Conservation (phyloP, 352 stramenopile genomes). For the Plasmopara halstedii region DNA sequence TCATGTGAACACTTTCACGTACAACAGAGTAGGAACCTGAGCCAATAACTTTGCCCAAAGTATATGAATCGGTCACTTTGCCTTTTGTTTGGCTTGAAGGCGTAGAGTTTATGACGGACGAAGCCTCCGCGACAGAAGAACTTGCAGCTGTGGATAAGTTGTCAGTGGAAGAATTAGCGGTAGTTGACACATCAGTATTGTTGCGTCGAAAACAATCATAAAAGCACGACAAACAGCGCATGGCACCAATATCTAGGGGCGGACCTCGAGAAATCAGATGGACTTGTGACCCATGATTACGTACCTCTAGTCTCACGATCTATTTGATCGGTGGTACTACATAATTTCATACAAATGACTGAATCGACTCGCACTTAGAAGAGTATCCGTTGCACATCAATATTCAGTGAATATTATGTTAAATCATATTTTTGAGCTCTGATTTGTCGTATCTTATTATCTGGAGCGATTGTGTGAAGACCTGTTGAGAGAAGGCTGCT, state of each 20-base stretch:
- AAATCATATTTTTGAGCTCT: too few species aligned
- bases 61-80: constrained; percentile 68
- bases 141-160: constrained; percentile 7
- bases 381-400: too few species aligned
- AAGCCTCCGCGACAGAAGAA: constrained; percentile 6
- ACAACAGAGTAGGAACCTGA: constrained; percentile 88
- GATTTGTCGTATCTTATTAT: too few species aligned
- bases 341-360: too few species aligned
- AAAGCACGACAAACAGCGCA: constrained; percentile 66
- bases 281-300: too few species aligned
- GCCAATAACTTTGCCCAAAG: constrained; percentile 76
- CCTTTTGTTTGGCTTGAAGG: constrained; percentile 20
- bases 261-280: too few species aligned
- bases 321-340: too few species aligned
- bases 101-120: constrained; percentile 8
- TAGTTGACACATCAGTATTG: constrained; percentile 18
- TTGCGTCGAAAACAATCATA: constrained; percentile 38
- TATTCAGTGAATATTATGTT: too few species aligned
- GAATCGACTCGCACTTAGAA: too few species aligned
- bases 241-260: constrained; percentile 13
- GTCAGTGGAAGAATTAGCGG: constrained; percentile 9
- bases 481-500: too few species aligned
- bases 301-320: too few species aligned
- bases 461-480: too few species aligned
- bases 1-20: constrained; percentile 72